Evolutionary conservation across 148 eudicot genomes (phyloP).

Genomic region (Nyssa sinensis): DNA sequence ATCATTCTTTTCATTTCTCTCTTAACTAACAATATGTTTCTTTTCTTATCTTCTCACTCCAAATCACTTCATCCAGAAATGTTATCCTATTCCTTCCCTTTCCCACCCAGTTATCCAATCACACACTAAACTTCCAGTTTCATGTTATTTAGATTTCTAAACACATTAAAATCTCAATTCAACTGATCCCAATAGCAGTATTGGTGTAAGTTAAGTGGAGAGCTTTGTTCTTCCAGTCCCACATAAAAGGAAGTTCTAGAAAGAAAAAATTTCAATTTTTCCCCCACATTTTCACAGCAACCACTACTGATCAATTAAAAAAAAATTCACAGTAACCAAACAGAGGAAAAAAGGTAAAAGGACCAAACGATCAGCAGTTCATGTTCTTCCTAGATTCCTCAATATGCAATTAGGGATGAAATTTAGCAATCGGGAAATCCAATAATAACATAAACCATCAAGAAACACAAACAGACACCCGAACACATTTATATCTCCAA

Average conservation of each 20-base stretch:
- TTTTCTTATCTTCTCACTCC: no score
- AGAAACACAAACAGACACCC: not conserved
- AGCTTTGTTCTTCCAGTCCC: not conserved
- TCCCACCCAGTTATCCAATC: no score
- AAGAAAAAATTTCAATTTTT: no score
- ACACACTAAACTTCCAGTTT: not conserved
- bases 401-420: not conserved
- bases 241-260: not conserved
- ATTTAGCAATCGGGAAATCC: not conserved
- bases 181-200: not conserved
- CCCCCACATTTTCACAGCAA: not conserved
- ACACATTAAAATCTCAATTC: not conserved
- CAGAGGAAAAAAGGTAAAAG: not conserved
- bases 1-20: no score
- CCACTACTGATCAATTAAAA: not conserved
- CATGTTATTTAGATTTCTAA: not conserved
- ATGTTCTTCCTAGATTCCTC: not conserved
- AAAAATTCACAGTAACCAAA: slow-evolving; percentile 9
- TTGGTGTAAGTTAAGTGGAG: not conserved
- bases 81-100: no score
- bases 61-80: no score
- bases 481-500: not conserved
- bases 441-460: not conserved
- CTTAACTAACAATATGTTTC: no score
- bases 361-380: slow-evolving; percentile 8